These are phyloP conservation scores for Trametes sanguinea DNA, from an alignment of 768 basidiomycete genomes.

Conservation along the genomic window DNA sequence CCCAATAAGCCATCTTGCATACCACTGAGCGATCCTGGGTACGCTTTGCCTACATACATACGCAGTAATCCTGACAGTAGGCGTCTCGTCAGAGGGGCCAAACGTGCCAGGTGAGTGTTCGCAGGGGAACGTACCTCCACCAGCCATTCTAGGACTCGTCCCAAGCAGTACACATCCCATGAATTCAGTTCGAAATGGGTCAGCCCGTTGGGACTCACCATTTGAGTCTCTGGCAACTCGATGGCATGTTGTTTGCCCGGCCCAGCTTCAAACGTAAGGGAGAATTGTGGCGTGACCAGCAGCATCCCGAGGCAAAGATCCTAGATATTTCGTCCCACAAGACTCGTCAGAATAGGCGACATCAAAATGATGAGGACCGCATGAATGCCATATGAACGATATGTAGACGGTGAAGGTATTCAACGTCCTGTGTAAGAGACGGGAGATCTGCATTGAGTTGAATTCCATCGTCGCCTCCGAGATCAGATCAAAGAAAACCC, in stretches of 20 bases:
- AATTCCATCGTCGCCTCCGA: too few species aligned
- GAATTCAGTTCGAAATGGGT: conserved; percentile 13
- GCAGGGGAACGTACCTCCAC: background rate
- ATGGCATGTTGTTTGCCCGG: conserved; percentile 5
- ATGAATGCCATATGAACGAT: too few species aligned
- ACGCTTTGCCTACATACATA: too few species aligned
- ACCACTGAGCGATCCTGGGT: background rate
- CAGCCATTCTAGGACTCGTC: background rate
- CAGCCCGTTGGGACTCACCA: background rate
- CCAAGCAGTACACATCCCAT: conserved; percentile 14
- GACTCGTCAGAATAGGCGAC: too few species aligned
- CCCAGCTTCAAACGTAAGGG: background rate
- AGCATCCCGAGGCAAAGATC: too few species aligned
- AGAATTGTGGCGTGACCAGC: too few species aligned
- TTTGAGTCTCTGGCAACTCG: background rate
- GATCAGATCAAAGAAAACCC: too few species aligned
- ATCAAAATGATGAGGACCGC: too few species aligned
- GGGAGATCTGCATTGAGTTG: too few species aligned
- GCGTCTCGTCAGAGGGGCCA: background rate
- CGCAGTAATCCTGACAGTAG: background rate
- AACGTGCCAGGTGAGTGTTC: background rate
- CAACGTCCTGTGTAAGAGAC: too few species aligned
- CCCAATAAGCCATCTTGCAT: background rate
- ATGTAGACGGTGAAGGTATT: too few species aligned
- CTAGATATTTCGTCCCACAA: too few species aligned